Evolutionary conservation across 2,329 filamentous ascomycete species (phyloP), one percentile per base, ranked within the genome.

Genomic region (Microsporum canis): DNA sequence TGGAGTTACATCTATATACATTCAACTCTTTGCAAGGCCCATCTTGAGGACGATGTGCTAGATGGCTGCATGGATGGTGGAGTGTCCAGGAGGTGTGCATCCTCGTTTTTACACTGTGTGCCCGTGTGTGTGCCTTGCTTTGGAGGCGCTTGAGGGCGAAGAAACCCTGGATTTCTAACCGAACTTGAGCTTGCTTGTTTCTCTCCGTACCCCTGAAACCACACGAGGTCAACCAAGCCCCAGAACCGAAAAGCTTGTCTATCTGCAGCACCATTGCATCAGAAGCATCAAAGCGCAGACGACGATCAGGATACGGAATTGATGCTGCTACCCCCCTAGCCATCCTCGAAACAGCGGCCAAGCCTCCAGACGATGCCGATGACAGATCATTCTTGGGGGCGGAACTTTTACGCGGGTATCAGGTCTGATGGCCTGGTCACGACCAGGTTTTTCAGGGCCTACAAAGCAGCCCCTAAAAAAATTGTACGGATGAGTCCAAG

Each of bases 201-300:
- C 27, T 51, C 49, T 34, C 43, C 43, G 23, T 53, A 53, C 49
- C 49, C 49, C 49, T 53, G 49, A 53, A 29, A 53, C 49, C 3
- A 34, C 49, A 53, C 49, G 49, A 53, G 49, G 49, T 33, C 49
- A 53, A n/a, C 33, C 27, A n/a, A 53, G 49, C n/a, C 39, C 17
- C 39, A n/a, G 27, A 17, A 12, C 23, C 49, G 27, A 27, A 53
- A 53, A 53, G 49, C 49, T 53, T 53, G 49, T 53, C 49, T 53
- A 53, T 53, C 49, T 34, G 49, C 31, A 53, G 31, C 49, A 53
- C 49, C 49, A 53, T 53, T 53, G 49, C 49, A 53, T 53, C 31
- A 53, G 49, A 31, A 53, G 23, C 49, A 53, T 53, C 29, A 53
- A 53, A 53, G 49, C 49, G 49, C 49, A 17, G 29, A 17, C 14